These are phyloP conservation scores for Jatropha podagrica DNA, from an alignment of 441 rosid species.

Conservation along the genomic window DNA sequence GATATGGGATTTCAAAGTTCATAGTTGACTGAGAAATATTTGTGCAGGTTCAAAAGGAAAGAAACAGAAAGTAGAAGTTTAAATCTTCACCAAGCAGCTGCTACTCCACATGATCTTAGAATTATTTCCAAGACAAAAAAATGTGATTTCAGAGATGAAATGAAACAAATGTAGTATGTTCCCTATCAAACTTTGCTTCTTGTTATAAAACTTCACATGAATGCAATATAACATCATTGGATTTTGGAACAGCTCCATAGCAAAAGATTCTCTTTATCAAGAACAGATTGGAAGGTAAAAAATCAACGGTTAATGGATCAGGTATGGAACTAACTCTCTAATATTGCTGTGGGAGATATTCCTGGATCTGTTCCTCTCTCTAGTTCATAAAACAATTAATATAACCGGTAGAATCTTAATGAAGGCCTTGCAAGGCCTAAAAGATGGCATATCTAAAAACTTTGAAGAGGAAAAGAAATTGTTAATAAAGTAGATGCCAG, in stretches of 20 bases:
- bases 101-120: neutral
- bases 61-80: neutral
- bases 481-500: neutral
- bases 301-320: neutral
- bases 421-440: neutral
- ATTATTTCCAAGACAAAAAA: neutral
- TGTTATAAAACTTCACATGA: neutral
- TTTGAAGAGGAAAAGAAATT: neutral
- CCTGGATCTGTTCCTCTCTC: neutral
- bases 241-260: neutral
- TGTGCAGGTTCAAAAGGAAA: neutral
- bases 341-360: neutral
- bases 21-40: neutral
- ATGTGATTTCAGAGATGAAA: neutral
- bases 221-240: neutral
- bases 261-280: neutral
- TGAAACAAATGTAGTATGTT: neutral
- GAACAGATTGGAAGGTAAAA: neutral
- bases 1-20: neutral
- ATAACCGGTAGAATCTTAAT: neutral
- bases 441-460: neutral
- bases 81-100: slow-evolving; percentile 1
- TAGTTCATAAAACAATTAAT: neutral
- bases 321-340: neutral
- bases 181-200: neutral